A percentile compares a stretch with the other conserved stretches of the same genome.
phyloP scores from a whole-genome alignment of 768 basidiomycete genomes.

The Lenzites betulinus region DNA sequence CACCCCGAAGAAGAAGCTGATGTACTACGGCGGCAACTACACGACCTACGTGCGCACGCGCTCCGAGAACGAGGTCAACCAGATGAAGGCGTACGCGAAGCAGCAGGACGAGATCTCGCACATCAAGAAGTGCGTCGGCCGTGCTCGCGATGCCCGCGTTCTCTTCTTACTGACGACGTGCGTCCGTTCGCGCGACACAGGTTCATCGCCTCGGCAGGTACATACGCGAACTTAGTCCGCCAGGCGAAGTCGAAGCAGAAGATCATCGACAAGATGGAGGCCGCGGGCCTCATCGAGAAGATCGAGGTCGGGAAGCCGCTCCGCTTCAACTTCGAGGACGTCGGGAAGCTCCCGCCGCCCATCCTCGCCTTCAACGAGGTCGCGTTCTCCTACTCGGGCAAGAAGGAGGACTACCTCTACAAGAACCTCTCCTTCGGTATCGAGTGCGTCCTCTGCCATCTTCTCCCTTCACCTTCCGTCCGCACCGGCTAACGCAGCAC shows the following conservation, averaged over 20 bases:
- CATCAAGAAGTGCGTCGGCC: slow-evolving; percentile 83
- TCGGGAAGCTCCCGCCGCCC: slow-evolving; percentile 90
- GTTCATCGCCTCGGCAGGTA: slow-evolving; percentile 99
- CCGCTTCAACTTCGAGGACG: slow-evolving; percentile 95
- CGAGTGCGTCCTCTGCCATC: slow-evolving; percentile 59
- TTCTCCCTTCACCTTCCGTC: not conserved
- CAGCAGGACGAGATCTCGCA: slow-evolving; percentile 98
- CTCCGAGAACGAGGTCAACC: slow-evolving; percentile 97
- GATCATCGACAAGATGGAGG: slow-evolving; percentile 99
- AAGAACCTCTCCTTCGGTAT: slow-evolving; percentile 93
- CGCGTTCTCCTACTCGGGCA: slow-evolving; percentile 94
- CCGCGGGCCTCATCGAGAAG: slow-evolving; percentile 94
- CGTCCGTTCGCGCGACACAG: slow-evolving; percentile 36
- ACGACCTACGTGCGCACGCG: slow-evolving; percentile 96
- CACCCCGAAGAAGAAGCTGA: slow-evolving; percentile 86
- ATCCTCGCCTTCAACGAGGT: slow-evolving; percentile 96
- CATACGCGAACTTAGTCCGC: slow-evolving; percentile 97
- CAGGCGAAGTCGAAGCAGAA: slow-evolving; percentile 99
- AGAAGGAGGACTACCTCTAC: slow-evolving; percentile 87
- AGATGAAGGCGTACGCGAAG: slow-evolving; percentile 99
- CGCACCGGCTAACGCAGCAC: not conserved
- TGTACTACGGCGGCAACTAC: slow-evolving; percentile 97
- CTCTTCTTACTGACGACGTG: not conserved
- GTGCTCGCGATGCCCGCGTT: not conserved
- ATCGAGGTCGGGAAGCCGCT: slow-evolving; percentile 73